Evolutionary conservation across 257 asterid genomes (phyloP).

Genomic region (Scutellaria galericulata): DNA sequence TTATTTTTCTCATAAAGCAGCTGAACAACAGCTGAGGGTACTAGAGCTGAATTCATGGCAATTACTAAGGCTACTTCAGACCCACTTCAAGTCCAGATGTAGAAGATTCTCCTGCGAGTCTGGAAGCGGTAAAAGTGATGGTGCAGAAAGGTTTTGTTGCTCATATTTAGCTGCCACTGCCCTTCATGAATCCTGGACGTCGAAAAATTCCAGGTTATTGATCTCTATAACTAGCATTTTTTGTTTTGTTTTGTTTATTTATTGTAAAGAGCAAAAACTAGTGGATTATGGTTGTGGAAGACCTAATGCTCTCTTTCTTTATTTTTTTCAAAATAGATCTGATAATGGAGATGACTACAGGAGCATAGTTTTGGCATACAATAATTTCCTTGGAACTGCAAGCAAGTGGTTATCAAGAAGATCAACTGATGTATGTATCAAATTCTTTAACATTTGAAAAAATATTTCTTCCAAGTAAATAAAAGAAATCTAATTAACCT

Average conservation of each 20-base stretch:
- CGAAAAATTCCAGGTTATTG: conserved; percentile 53
- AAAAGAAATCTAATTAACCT: conserved; percentile 20
- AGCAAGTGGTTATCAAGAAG: conserved; percentile 84
- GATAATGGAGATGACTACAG: conserved; percentile 47
- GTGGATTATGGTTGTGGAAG: conserved; percentile 18
- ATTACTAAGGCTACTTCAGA: conserved; percentile 69
- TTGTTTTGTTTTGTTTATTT: not conserved
- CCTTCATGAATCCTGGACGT: conserved; percentile 67
- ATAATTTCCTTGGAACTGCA: conserved; percentile 61
- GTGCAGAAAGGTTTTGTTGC: conserved; percentile 71
- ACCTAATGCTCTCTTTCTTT: conserved; percentile 31
- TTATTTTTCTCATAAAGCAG: conserved; percentile 49
- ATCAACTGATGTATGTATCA: conserved; percentile 80
- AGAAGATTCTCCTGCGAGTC: conserved; percentile 52
- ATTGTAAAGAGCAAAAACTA: conserved; percentile 9
- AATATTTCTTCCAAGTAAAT: conserved; percentile 14
- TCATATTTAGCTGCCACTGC: conserved; percentile 60
- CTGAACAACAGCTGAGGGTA: conserved; percentile 68
- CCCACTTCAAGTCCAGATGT: conserved; percentile 62
- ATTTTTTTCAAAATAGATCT: conserved; percentile 40
- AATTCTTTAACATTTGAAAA: conserved; percentile 28
- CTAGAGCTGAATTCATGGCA: conserved; percentile 90
- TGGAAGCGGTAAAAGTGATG: conserved; percentile 39
- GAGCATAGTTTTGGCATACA: conserved; percentile 56
- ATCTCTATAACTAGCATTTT: conserved; percentile 10